phyloP scores from a whole-genome alignment of 192 early-diverging fungal genomes.

The Mortierella alpina region DNA sequence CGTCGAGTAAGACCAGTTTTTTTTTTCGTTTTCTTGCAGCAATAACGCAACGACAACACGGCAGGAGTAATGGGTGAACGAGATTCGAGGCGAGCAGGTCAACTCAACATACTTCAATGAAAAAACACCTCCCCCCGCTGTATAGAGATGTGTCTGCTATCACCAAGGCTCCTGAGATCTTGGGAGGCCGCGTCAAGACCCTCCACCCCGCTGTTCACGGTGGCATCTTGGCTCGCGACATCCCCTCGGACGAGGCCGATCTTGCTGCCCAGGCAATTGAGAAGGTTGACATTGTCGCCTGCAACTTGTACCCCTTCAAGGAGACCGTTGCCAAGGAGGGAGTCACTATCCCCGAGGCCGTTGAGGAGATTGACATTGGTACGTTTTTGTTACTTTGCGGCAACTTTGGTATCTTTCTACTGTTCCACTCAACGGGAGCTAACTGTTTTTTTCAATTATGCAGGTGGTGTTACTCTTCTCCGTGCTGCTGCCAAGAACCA shows the following conservation, averaged over 20 bases:
- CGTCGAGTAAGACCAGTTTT: conserved; percentile 72
- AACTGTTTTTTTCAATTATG: background rate
- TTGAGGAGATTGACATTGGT: conserved; percentile 99
- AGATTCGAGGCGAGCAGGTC: conserved; percentile 4
- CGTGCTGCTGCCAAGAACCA: conserved; percentile 99
- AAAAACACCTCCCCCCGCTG: background rate
- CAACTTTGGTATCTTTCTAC: background rate
- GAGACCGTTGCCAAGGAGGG: conserved; percentile 89
- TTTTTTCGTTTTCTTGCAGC: background rate
- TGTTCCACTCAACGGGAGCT: background rate
- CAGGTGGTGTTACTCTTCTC: conserved; percentile 95
- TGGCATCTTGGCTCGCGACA: conserved; percentile 93
- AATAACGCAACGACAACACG: conserved; percentile 5
- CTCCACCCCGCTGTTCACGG: conserved; percentile 99
- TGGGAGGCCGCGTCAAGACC: conserved; percentile 99
- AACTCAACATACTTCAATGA: background rate
- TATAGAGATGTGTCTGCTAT: conserved; percentile 95
- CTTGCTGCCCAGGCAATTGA: conserved; percentile 88
- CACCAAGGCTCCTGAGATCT: conserved; percentile 98
- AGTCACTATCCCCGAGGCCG: conserved; percentile 93
- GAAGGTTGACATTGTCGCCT: conserved; percentile 95
- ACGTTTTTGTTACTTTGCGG: background rate
- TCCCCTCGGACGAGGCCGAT: conserved; percentile 85
- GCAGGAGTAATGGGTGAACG: background rate
- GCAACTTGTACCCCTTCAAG: conserved; percentile 99